Conservation (phyloP, 2,329 filamentous ascomycete genomes). For the Fusarium sp. region DNA sequence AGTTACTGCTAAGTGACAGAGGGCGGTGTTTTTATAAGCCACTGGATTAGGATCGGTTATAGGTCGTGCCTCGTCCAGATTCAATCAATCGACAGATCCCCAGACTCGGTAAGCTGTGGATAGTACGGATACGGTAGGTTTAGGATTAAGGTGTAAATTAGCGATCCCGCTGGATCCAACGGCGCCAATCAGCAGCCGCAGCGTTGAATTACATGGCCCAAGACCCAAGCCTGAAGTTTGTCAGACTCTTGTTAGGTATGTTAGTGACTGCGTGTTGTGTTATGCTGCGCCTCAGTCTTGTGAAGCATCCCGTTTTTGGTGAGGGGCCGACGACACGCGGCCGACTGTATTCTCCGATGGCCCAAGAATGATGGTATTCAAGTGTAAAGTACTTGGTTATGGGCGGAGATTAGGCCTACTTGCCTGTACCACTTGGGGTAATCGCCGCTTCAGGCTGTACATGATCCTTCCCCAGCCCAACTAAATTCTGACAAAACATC, state of each 20-base stretch:
- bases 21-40: too few species aligned
- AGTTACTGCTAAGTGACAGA: too few species aligned
- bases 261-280: slow-evolving; percentile 1
- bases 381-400: neutral
- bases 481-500: slow-evolving; percentile 35
- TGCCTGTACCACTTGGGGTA: slow-evolving; percentile 9
- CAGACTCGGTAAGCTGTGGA: neutral
- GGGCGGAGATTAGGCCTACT: neutral
- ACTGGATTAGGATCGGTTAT: too few species aligned
- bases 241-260: neutral
- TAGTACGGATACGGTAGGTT: neutral
- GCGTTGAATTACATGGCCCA: neutral
- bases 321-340: neutral
- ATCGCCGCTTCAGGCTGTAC: slow-evolving; percentile 24
- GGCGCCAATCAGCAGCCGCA: slow-evolving; percentile 23
- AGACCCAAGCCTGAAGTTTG: slow-evolving; percentile 6
- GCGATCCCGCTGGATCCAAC: slow-evolving; percentile 13
- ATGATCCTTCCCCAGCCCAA: slow-evolving; percentile 23
- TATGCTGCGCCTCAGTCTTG: slow-evolving; percentile 31
- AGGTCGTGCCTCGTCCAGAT: neutral
- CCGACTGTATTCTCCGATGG: neutral
- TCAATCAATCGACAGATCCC: slow-evolving; percentile 3
- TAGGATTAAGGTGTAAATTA: slow-evolving; percentile 29
- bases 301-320: slow-evolving; percentile 4
- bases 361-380: neutral